These are phyloP conservation scores for Stachybotrys chlorohalonatus DNA, from an alignment of 2,329 filamentous ascomycete genomes.

Conservation along the genomic window DNA sequence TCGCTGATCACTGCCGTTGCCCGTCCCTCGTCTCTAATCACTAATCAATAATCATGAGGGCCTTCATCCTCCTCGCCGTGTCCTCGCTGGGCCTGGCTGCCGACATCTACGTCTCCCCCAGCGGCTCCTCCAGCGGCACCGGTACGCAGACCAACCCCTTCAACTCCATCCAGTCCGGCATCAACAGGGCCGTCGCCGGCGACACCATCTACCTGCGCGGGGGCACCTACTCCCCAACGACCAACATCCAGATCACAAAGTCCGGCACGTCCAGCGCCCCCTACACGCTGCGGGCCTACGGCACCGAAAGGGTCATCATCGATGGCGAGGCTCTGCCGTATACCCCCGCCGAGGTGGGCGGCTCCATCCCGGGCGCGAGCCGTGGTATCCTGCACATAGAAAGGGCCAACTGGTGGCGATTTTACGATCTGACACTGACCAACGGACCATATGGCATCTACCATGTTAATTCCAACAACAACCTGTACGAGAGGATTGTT, in stretches of 20 bases:
- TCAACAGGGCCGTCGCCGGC: conserved; percentile 34
- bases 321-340: conserved; percentile 31
- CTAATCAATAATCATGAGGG: neutral
- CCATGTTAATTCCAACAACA: conserved; percentile 23
- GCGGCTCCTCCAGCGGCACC: conserved; percentile 23
- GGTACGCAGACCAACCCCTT: conserved; percentile 30
- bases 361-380: conserved; percentile 27
- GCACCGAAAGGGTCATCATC: conserved; percentile 32
- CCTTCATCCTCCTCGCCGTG: neutral
- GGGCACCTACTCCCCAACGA: conserved; percentile 34
- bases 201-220: conserved; percentile 35
- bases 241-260: conserved; percentile 38
- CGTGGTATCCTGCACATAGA: conserved; percentile 39
- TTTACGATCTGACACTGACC: conserved; percentile 28
- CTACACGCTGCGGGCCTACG: conserved; percentile 32
- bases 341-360: conserved; percentile 31
- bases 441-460: conserved; percentile 29
- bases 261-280: conserved; percentile 29
- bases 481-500: conserved; percentile 24
- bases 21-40: neutral
- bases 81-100: conserved; percentile 8
- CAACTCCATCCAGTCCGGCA: conserved; percentile 35
- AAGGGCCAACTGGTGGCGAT: conserved; percentile 32
- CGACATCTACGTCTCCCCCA: conserved; percentile 36
- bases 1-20: neutral